These are phyloP conservation scores for Metarhizium album DNA, from an alignment of 2,329 filamentous ascomycete genomes.

Conservation along the genomic window DNA sequence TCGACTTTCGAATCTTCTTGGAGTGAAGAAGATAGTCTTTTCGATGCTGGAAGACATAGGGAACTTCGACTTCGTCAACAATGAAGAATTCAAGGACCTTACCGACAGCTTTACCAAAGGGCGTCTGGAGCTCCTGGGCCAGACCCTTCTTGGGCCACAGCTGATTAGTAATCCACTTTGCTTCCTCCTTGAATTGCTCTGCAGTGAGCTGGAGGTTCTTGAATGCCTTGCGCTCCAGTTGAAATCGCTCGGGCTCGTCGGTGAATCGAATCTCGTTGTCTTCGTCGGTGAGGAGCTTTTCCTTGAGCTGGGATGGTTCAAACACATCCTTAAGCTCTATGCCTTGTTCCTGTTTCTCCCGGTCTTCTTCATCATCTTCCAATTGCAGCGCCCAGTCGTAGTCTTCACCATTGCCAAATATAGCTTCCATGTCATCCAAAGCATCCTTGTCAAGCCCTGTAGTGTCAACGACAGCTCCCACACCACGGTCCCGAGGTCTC, in stretches of 20 bases:
- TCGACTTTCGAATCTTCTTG: constrained; percentile 53
- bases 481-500: constrained; percentile 61
- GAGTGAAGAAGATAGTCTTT: constrained; percentile 96
- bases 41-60: constrained; percentile 95
- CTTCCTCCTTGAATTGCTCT: constrained; percentile 83
- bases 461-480: constrained; percentile 62
- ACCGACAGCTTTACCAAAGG: constrained; percentile 78
- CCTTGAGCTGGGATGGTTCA: constrained; percentile 86
- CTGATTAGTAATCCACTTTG: constrained; percentile 81
- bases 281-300: constrained; percentile 90
- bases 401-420: constrained; percentile 91
- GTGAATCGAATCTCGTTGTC: constrained; percentile 82
- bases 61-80: constrained; percentile 86
- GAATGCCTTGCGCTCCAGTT: constrained; percentile 83
- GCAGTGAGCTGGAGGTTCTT: constrained; percentile 68
- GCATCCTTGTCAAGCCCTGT: constrained; percentile 84
- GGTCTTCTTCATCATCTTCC: constrained; percentile 76
- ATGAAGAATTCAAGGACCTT: constrained; percentile 95
- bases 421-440: constrained; percentile 89
- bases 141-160: constrained; percentile 82
- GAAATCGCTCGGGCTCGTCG: constrained; percentile 90
- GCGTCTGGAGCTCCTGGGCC: constrained; percentile 58
- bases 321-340: constrained; percentile 97
- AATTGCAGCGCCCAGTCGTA: constrained; percentile 90
- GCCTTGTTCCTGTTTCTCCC: constrained; percentile 67